Evolutionary conservation across 2,329 filamentous ascomycete species (phyloP).

Genomic region (Monilinia vaccinii-corymbosi): DNA sequence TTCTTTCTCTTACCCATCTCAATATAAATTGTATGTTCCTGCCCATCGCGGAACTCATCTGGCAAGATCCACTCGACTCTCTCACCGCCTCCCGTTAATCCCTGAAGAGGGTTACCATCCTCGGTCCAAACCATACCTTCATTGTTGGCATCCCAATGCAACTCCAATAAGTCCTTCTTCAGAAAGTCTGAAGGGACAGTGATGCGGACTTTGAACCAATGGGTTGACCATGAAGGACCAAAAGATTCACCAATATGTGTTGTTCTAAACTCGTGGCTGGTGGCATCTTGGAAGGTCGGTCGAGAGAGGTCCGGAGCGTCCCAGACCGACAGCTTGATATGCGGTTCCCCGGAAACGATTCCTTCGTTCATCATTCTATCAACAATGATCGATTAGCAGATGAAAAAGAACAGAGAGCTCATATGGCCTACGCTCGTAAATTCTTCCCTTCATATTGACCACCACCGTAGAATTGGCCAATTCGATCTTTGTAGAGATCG

Average conservation of each 20-base stretch:
- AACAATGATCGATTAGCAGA: constrained; percentile 10
- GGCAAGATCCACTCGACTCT: constrained; percentile 88
- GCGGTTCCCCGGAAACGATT: constrained; percentile 54
- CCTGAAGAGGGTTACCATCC: constrained; percentile 83
- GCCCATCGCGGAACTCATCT: constrained; percentile 69
- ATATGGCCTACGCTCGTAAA: constrained; percentile 53
- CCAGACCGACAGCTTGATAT: constrained; percentile 81
- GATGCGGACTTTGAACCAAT: constrained; percentile 87
- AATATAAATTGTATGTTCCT: constrained; percentile 84
- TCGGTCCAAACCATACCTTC: constrained; percentile 93
- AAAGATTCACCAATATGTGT: constrained; percentile 71
- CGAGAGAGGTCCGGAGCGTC: constrained; percentile 69
- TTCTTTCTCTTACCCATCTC: constrained; percentile 55
- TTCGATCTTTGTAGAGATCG: constrained; percentile 75
- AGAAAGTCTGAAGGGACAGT: constrained; percentile 64
- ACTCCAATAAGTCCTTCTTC: constrained; percentile 76
- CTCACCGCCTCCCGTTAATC: constrained; percentile 82
- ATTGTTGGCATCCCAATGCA: constrained; percentile 92
- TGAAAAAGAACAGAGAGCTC: background rate
- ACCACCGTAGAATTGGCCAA: constrained; percentile 67
- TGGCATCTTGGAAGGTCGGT: constrained; percentile 78
- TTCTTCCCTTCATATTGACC: constrained; percentile 75
- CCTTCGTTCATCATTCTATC: constrained; percentile 64
- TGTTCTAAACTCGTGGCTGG: constrained; percentile 62
- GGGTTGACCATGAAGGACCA: constrained; percentile 92